Base-by-base conservation (phyloP, 176 grass and related monocot species). In the Oryza rufipogon region DNA sequence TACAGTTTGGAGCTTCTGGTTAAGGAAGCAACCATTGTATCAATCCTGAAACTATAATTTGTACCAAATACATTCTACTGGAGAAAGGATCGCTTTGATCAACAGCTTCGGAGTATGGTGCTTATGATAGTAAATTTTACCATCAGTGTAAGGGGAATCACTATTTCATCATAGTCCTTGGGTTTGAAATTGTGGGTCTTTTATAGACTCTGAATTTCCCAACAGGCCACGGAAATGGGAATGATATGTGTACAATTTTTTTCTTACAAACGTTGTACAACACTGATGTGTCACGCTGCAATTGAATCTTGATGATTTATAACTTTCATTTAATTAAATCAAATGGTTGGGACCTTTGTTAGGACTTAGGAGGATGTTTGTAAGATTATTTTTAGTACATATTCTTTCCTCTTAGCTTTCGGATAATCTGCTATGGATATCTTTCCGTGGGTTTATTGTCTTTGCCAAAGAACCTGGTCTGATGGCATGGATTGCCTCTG, bases 21-120 rank as follows among this genome's bases (percentile, higher is more conserved):
- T 64, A 33, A 73, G 70, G 51, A 28, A 22, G 19, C 12, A 42
- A 41, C 15, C 6, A 61, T 3, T 61, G 56, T 22, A 61, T 66
- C 60, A 56, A 26, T 51, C 26, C 54, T 70, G 79, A 20, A 45
- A 36, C 44, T 63, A 52, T 82, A 45, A 30, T 63, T 82, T 41
- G 20, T 26, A 22, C 32, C 20, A 11, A 11, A 39, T 17, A 10
- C 33, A 58, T 38, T 22, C 11, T 58, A 26, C 12, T 71, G 20
- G 38, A 36, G 16, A 61, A 61, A 61, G 54, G 6, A 20, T 61
- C 19, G 58, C 70, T 30, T 25, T 69, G 38, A 64, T 58, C 20
- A 71, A 23, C 14, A 23, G 26, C 42, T 72, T 74, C 65, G 3
- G 25, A 74, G 17, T 45, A 32, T 83, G 36, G 23, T 20, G 39